These are phyloP conservation scores for Talaromyces pinophilus DNA, from an alignment of 2,329 filamentous ascomycete species.

Conservation along the genomic window DNA sequence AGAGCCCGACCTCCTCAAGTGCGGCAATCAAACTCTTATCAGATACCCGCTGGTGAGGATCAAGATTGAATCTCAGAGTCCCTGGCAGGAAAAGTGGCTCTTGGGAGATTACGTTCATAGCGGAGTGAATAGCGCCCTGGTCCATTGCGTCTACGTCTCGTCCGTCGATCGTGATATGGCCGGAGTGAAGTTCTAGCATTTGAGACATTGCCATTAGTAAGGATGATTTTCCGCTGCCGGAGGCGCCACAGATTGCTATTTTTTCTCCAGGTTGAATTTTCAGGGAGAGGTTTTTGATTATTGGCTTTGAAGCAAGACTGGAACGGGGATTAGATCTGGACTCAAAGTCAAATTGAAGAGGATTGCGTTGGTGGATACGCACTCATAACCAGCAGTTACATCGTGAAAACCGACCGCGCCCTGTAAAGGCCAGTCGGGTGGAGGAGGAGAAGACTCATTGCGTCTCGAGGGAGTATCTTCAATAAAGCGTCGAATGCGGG, in stretches of 20 bases:
- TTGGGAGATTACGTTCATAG: slow-evolving; percentile 64
- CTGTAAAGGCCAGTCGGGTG: slow-evolving; percentile 47
- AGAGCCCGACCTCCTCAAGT: slow-evolving; percentile 41
- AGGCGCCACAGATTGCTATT: slow-evolving; percentile 44
- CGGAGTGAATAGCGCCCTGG: slow-evolving; percentile 28
- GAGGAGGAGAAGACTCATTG: slow-evolving; percentile 41
- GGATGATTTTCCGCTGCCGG: slow-evolving; percentile 42
- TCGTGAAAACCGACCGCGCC: slow-evolving; percentile 47
- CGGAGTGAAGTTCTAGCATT: slow-evolving; percentile 44
- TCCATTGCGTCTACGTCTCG: slow-evolving; percentile 37
- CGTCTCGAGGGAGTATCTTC: slow-evolving; percentile 44
- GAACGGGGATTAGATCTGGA: neutral
- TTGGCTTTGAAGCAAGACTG: slow-evolving; percentile 40
- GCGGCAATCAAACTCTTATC: slow-evolving; percentile 35
- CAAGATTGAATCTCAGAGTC: slow-evolving; percentile 1
- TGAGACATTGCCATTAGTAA: slow-evolving; percentile 45
- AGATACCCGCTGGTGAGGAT: neutral
- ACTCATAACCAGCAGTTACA: slow-evolving; percentile 49
- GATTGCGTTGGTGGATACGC: slow-evolving; percentile 14
- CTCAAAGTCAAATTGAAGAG: neutral
- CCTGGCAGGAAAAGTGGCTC: slow-evolving; percentile 6
- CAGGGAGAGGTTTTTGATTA: slow-evolving; percentile 35
- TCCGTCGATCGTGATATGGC: slow-evolving; percentile 48
- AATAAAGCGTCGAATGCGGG: slow-evolving; percentile 57
- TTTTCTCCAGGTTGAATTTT: slow-evolving; percentile 35